These are phyloP conservation scores for Biscutella auriculata DNA, from an alignment of 441 rosid species.

Conservation along the genomic window DNA sequence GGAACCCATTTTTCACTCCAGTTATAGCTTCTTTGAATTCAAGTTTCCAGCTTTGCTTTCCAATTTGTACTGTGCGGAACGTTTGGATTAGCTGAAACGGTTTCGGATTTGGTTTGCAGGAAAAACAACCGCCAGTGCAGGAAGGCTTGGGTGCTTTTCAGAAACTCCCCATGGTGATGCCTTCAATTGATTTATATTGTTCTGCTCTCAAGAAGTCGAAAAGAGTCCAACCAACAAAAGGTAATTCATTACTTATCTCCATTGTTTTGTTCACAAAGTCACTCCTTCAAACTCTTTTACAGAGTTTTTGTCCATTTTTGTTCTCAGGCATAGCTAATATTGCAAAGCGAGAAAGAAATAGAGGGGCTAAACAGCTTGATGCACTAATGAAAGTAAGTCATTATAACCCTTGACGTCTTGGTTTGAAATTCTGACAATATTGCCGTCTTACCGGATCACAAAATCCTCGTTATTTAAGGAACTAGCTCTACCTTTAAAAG, in stretches of 20 bases:
- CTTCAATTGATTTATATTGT: slow-evolving; percentile 58
- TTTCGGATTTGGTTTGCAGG: slow-evolving; percentile 27
- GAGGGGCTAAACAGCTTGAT: slow-evolving; percentile 95
- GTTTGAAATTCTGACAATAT: not conserved
- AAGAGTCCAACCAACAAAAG: slow-evolving; percentile 72
- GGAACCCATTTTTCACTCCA: not conserved
- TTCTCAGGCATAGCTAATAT: slow-evolving; percentile 75
- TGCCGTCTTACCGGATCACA: slow-evolving; percentile 10
- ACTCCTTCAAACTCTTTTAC: not conserved
- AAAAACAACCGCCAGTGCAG: slow-evolving; percentile 14
- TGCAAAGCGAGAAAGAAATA: slow-evolving; percentile 84
- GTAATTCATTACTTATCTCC: slow-evolving; percentile 20
- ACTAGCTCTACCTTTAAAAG: slow-evolving; percentile 65
- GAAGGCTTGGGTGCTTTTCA: slow-evolving; percentile 82
- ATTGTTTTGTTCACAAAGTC: not conserved
- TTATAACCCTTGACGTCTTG: not conserved
- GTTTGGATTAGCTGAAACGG: not conserved
- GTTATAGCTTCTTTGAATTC: not conserved
- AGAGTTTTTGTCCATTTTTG: not conserved
- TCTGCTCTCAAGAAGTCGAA: slow-evolving; percentile 73
- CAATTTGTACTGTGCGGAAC: not conserved
- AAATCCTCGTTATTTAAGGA: slow-evolving; percentile 39
- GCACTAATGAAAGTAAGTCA: slow-evolving; percentile 75
- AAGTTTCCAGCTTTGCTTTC: slow-evolving; percentile 2
- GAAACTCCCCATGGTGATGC: slow-evolving; percentile 93